Evolutionary conservation across 345 rosid species (phyloP).

Genomic region (Euphorbia pulcherrima): DNA sequence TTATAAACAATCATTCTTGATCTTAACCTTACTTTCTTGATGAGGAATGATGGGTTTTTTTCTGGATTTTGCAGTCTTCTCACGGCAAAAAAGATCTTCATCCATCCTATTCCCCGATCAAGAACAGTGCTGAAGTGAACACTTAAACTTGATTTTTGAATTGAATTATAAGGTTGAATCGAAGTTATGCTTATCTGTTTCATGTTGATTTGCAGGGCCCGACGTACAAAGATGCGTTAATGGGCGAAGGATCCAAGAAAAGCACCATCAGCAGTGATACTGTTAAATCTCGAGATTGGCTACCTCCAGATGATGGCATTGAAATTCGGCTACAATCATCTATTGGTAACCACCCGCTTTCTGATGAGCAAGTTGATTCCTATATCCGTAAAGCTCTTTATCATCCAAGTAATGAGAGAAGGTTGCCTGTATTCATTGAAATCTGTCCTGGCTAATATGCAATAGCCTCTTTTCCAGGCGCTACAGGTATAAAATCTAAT

Average conservation of each 20-base stretch:
- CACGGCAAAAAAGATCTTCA: slow-evolving; percentile 49
- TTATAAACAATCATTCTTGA: background rate
- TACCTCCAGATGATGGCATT: slow-evolving; percentile 66
- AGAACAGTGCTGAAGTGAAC: slow-evolving; percentile 41
- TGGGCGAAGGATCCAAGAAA: too few species aligned
- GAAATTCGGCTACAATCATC: slow-evolving; percentile 36
- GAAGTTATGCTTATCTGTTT: slow-evolving; percentile 10
- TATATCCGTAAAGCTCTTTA: slow-evolving; percentile 29
- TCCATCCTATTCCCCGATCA: slow-evolving; percentile 21
- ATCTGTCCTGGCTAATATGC: slow-evolving; percentile 24
- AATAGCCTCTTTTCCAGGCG: background rate
- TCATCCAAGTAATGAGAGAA: slow-evolving; percentile 29
- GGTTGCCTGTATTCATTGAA: slow-evolving; percentile 38
- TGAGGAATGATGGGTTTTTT: background rate
- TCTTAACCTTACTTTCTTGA: background rate
- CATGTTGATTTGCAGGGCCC: too few species aligned
- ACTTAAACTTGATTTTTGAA: background rate
- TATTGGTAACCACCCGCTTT: slow-evolving; percentile 5
- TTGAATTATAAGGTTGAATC: slow-evolving; percentile 6
- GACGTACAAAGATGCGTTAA: too few species aligned
- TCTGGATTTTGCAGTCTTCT: slow-evolving; percentile 34
- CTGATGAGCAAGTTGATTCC: slow-evolving; percentile 32
- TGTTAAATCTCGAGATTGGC: slow-evolving; percentile 38
- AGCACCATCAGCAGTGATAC: background rate
- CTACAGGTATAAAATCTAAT: background rate